A percentile compares a stretch with the other conserved stretches of the same genome.
These are phyloP conservation scores for Russula compacta DNA, from an alignment of 768 basidiomycete genomes.

Conservation along the genomic window DNA sequence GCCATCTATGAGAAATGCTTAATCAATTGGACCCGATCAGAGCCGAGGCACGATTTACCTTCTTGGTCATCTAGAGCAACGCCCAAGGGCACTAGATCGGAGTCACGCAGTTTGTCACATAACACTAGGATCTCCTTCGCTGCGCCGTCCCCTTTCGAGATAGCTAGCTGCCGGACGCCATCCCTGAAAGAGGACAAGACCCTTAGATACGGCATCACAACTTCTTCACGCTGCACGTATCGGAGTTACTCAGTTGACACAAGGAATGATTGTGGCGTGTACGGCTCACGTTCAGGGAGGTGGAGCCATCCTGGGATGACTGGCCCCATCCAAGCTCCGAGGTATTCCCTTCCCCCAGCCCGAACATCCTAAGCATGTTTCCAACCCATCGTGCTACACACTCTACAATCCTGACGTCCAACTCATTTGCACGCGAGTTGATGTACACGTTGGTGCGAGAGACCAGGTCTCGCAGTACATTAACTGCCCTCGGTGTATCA, in stretches of 20 bases:
- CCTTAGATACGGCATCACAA: constrained; percentile 83
- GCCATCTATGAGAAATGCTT: constrained; percentile 53
- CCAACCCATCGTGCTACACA: constrained; percentile 61
- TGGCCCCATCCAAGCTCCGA: constrained; percentile 83
- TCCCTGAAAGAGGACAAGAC: constrained; percentile 87
- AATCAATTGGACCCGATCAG: constrained; percentile 3
- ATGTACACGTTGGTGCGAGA: constrained; percentile 86
- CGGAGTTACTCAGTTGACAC: constrained; percentile 4
- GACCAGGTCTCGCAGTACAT: constrained; percentile 69
- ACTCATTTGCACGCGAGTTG: constrained; percentile 46
- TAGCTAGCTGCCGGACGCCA: constrained; percentile 73
- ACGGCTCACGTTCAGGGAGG: constrained; percentile 42
- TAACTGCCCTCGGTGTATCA: constrained; percentile 83
- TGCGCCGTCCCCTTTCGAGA: constrained; percentile 54
- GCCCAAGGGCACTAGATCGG: constrained; percentile 85
- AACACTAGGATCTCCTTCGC: constrained; percentile 76
- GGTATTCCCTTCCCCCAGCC: constrained; percentile 61
- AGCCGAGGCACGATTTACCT: constrained; percentile 37
- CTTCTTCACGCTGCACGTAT: constrained; percentile 59
- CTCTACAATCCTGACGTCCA: constrained; percentile 57
- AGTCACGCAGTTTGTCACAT: constrained; percentile 84
- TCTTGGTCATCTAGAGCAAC: constrained; percentile 96
- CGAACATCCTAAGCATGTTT: constrained; percentile 69
- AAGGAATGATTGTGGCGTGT: not conserved
- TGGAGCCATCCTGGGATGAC: constrained; percentile 35